These are phyloP conservation scores for Harrya chromipes DNA, from an alignment of 768 basidiomycete species.

Conservation along the genomic window DNA sequence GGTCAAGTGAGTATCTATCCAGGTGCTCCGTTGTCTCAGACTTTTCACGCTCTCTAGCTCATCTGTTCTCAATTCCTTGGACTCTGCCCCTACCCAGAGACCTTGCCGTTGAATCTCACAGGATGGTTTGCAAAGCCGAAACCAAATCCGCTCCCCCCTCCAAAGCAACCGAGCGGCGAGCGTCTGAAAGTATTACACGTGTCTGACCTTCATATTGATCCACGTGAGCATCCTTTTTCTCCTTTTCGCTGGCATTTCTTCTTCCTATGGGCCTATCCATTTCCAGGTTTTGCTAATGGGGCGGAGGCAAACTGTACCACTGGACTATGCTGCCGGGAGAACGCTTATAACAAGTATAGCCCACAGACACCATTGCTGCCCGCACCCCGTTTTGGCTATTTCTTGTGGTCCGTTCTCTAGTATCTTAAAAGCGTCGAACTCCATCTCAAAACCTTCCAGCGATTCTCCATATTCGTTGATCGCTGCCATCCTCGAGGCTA, in stretches of 20 bases:
- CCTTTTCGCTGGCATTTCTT: not conserved
- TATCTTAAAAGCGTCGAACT: not conserved
- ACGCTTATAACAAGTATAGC: constrained; percentile 47
- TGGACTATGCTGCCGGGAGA: constrained; percentile 62
- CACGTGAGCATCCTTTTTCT: constrained; percentile 40
- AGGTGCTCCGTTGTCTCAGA: not conserved
- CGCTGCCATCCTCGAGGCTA: constrained; percentile 58
- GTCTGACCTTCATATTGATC: constrained; percentile 77
- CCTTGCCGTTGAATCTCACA: constrained; percentile 59
- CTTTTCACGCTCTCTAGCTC: constrained; percentile 33
- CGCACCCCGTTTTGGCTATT: constrained; percentile 70
- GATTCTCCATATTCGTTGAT: constrained; percentile 64
- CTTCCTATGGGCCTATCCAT: constrained; percentile 1
- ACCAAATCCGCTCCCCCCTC: constrained; percentile 59
- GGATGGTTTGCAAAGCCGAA: constrained; percentile 78
- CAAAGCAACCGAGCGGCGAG: constrained; percentile 58
- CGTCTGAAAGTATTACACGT: constrained; percentile 70
- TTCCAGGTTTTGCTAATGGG: constrained; percentile 61
- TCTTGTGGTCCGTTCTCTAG: constrained; percentile 42
- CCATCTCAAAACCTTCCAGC: constrained; percentile 28
- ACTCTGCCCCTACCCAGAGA: constrained; percentile 54
- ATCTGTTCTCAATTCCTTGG: constrained; percentile 59
- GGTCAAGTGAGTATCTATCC: constrained; percentile 49
- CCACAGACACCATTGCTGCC: constrained; percentile 50
- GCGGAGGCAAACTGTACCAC: constrained; percentile 71